A percentile compares a stretch with the other conserved stretches of the same genome.
These are phyloP conservation scores for Arxiozyma telluris DNA, from an alignment of 1,139 yeast species.

Conservation along the genomic window DNA sequence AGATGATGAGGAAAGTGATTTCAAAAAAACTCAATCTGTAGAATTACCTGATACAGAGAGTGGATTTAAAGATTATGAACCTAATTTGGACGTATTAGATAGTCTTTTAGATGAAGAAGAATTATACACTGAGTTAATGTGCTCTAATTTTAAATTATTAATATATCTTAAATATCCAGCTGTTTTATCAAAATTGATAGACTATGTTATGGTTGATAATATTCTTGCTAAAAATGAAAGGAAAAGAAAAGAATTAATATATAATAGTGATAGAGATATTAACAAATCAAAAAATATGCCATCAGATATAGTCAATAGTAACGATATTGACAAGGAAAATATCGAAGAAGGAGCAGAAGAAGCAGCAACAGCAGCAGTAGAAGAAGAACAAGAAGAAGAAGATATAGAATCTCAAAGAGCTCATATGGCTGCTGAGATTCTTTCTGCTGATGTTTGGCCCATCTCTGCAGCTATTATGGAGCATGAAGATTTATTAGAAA, in stretches of 20 bases:
- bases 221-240: conserved; percentile 17
- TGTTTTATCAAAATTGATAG: conserved; percentile 56
- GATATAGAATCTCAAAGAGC: conserved; percentile 63
- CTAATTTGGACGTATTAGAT: conserved; percentile 40
- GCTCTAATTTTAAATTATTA: conserved; percentile 72
- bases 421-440: conserved; percentile 80
- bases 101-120: conserved; percentile 82
- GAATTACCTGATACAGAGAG: conserved; percentile 26
- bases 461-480: conserved; percentile 88
- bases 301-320: conserved; percentile 26
- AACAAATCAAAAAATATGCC: conserved; percentile 29
- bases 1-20: neutral
- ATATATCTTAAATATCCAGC: conserved; percentile 74
- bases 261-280: conserved; percentile 10
- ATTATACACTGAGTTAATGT: conserved; percentile 69
- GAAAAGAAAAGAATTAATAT: conserved; percentile 7
- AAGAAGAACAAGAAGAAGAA: conserved; percentile 39
- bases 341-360: conserved; percentile 31
- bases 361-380: conserved; percentile 30
- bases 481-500: conserved; percentile 51
- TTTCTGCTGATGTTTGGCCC: conserved; percentile 92
- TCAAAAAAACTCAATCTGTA: conserved; percentile 14
- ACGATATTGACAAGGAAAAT: conserved; percentile 17
- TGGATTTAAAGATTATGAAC: conserved; percentile 28
- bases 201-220: conserved; percentile 45